Base-by-base conservation (phyloP, 192 early-diverging fungal species). In the Phycomyces nitens region DNA sequence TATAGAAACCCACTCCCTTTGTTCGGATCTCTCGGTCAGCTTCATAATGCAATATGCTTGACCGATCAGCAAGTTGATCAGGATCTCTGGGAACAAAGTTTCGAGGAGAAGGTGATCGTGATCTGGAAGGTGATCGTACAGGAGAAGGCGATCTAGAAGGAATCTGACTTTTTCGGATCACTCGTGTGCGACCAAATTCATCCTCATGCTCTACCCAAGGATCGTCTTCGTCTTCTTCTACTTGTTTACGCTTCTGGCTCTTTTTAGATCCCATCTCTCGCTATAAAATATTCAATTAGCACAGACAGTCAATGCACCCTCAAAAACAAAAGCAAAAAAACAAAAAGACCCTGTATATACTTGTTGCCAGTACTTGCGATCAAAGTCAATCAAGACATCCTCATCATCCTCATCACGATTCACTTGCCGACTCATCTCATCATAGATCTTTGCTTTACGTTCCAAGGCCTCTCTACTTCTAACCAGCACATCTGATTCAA, bases 131-230 rank as follows among this genome's bases (percentile, higher is more conserved):
- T 16, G 43, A 69, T 44, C 43, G n/a, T 29, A 55, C 41, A 3
- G 60, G 66, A 41, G 66, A 56, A 8, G 60, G 54, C 1, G 66
- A 69, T 5, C 66, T 24, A 8, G 44, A 44, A n/a, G 66, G 66
- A 26, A 69, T 4, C 9, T 69, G 53, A 1, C 66, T 69, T 3
- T 22, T 53, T 60, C 66, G 42, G 14, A 86, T 77, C 1, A 87
- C 66, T 20, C 86, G 74, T 34, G 88, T 83, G 18, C 90, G 68
- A 10, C 90, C 90, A 85, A 86, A 92, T 56, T 90, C 86, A 71
- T 92, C 90, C 0, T 80, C 71, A 55, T 87, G 81, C 29, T 90
- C 88, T 0, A 92, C 81, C 86, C 87, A 88, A 15, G 88, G 86
- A 84, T 92, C 88, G 34, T 77, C 76, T 1, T 58, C 60, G n/a